phyloP scores from a whole-genome alignment of 2,329 filamentous ascomycete genomes.

The Cytospora piceicola region DNA sequence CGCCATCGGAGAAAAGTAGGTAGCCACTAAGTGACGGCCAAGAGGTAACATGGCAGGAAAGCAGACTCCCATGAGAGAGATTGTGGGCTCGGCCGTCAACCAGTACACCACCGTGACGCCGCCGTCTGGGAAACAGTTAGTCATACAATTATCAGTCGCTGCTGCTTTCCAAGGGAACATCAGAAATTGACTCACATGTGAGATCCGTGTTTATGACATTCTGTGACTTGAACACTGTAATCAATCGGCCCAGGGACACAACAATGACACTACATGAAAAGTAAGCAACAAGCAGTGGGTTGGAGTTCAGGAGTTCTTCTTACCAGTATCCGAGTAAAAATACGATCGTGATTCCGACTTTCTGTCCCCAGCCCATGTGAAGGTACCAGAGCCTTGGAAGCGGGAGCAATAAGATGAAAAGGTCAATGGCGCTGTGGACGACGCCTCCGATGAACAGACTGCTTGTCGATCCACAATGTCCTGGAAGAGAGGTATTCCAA shows the following conservation, averaged over 20 bases:
- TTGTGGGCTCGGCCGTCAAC: not conserved
- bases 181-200: not conserved
- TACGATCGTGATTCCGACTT: constrained; percentile 24
- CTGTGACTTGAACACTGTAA: not conserved
- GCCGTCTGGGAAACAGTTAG: not conserved
- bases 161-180: not conserved
- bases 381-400: constrained; percentile 32
- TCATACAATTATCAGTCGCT: no score
- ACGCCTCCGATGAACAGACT: constrained; percentile 27
- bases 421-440: constrained; percentile 32
- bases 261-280: not conserved
- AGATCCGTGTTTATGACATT: not conserved
- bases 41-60: constrained; percentile 2
- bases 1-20: not conserved
- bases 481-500: not conserved
- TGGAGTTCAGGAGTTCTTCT: not conserved
- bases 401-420: constrained; percentile 32
- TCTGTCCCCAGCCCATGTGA: constrained; percentile 25
- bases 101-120: not conserved
- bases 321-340: constrained; percentile 32
- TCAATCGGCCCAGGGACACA: not conserved
- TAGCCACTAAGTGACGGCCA: not conserved
- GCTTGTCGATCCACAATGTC: constrained; percentile 5
- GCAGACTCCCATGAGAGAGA: not conserved
- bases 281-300: not conserved